Evolutionary conservation across 2,329 filamentous ascomycete species (phyloP).

Genomic region (Emergomyces orientalis): DNA sequence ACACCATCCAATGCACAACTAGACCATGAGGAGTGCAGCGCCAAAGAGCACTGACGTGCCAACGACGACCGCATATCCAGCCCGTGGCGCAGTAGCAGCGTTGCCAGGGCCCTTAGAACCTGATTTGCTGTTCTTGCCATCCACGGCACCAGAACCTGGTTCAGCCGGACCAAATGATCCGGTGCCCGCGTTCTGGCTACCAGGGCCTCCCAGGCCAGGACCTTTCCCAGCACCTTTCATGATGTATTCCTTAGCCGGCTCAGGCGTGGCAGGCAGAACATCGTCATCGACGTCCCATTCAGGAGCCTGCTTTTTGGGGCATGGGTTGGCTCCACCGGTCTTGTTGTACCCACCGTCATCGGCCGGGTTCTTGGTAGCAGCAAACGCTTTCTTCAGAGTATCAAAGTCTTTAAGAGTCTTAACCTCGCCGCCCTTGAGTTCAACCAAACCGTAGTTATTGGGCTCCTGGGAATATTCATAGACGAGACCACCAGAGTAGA

Average conservation of each 20-base stretch:
- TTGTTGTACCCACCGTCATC: conserved; percentile 53
- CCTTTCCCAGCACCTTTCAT: conserved; percentile 49
- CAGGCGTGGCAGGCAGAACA: conserved; percentile 45
- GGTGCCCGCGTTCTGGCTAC: conserved; percentile 48
- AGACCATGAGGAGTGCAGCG: conserved; percentile 33
- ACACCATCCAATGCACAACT: conserved; percentile 3
- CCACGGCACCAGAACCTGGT: conserved; percentile 28
- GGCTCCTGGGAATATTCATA: conserved; percentile 85
- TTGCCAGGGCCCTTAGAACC: conserved; percentile 25
- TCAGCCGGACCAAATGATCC: conserved; percentile 40
- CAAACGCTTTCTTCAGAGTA: conserved; percentile 44
- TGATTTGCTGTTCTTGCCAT: conserved; percentile 13
- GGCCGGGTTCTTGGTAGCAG: conserved; percentile 41
- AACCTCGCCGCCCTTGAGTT: conserved; percentile 44
- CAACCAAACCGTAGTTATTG: conserved; percentile 71
- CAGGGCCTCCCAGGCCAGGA: conserved; percentile 46
- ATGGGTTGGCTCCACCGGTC: conserved; percentile 43
- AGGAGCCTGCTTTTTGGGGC: conserved; percentile 43
- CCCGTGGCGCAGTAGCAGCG: conserved; percentile 37
- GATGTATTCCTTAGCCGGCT: conserved; percentile 48
- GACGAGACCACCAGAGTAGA: conserved; percentile 92
- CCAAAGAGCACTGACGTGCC: conserved; percentile 46
- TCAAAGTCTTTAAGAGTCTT: conserved; percentile 55
- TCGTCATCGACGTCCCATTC: conserved; percentile 50
- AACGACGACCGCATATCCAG: conserved; percentile 43